Evolutionary conservation across 2,329 filamentous ascomycete genomes (phyloP).

Genomic region (Trichoderma sp.): DNA sequence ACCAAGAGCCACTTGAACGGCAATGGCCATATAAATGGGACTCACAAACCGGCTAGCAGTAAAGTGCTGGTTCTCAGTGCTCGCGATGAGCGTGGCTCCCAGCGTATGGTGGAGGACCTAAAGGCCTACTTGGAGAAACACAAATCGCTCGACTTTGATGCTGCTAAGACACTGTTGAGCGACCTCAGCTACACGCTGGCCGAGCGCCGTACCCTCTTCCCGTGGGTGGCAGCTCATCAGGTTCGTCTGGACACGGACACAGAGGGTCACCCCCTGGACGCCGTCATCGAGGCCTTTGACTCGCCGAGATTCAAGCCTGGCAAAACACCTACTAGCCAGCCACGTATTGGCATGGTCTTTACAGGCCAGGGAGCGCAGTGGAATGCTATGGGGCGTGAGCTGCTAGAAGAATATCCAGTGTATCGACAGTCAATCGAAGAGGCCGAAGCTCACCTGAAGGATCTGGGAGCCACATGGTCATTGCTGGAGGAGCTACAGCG

Average conservation of each 20-base stretch:
- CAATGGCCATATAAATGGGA: background rate
- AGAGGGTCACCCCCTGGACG: background rate
- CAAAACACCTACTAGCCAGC: background rate
- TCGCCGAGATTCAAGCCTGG: background rate
- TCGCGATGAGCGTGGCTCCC: background rate
- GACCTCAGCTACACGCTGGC: background rate
- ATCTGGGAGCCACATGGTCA: background rate
- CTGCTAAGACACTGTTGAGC: background rate
- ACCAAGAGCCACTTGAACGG: background rate
- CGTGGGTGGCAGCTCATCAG: background rate
- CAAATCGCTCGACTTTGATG: background rate
- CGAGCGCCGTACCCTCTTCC: background rate
- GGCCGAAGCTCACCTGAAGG: background rate
- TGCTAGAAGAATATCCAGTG: background rate
- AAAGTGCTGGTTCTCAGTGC: background rate
- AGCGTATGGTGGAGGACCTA: background rate
- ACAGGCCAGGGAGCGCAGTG: slow-evolving; percentile 12
- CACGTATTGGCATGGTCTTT: background rate
- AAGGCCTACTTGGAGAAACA: background rate
- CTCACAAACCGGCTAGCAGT: background rate
- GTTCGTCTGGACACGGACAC: background rate
- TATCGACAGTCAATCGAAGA: background rate
- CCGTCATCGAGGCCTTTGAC: background rate
- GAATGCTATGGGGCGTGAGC: background rate
- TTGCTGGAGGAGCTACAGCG: background rate